A percentile compares a stretch with the other conserved stretches of the same genome.
Conservation (phyloP, 371 early-diverging fungal species). For the Mortierella sp. region DNA sequence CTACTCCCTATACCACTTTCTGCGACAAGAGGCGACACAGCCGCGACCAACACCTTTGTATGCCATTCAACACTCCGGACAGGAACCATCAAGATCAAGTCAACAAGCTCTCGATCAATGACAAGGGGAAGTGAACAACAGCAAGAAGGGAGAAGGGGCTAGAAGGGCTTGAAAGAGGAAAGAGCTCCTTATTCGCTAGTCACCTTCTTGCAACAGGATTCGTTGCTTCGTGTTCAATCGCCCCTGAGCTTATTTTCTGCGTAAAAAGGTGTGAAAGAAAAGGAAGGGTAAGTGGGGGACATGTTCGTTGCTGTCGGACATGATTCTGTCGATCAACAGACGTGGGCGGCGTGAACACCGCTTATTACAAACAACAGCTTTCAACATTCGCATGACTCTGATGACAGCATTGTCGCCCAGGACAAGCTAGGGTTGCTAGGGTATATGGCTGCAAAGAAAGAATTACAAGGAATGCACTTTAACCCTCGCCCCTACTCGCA, state of each 20-base stretch:
- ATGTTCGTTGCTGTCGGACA: no score
- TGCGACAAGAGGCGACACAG: background rate
- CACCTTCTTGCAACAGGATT: no score
- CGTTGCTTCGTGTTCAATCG: no score
- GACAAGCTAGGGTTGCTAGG: background rate
- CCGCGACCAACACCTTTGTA: background rate
- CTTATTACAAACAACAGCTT: no score
- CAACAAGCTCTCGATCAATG: background rate
- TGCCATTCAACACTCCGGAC: no score
- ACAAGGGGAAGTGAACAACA: background rate
- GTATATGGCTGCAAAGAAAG: background rate
- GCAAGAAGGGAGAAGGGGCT: background rate
- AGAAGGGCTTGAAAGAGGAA: background rate
- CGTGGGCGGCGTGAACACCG: no score
- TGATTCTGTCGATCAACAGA: no score
- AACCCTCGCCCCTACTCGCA: background rate
- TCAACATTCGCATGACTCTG: no score
- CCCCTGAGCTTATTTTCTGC: no score
- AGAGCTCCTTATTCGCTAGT: background rate
- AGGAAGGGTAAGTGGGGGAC: no score
- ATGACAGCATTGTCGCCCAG: background rate
- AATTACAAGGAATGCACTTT: background rate
- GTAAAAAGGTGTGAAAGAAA: no score
- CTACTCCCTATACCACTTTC: background rate
- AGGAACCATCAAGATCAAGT: background rate